phyloP scores from a whole-genome alignment of 345 rosid species.

The Balakata baccata region DNA sequence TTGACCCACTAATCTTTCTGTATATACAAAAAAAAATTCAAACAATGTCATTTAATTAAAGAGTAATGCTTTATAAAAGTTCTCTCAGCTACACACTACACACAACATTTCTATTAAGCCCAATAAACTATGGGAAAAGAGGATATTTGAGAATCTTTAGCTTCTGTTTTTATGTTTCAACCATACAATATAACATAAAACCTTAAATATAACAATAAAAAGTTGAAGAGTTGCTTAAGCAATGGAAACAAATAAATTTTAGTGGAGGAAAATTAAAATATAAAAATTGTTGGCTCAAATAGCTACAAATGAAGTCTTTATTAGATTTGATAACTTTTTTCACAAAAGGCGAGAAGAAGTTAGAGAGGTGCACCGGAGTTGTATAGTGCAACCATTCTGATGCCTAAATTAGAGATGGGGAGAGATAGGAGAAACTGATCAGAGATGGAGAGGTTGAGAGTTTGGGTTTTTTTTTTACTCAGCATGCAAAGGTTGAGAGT shows the following conservation, averaged over 20 bases:
- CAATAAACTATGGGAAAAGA: not conserved
- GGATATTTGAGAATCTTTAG: not conserved
- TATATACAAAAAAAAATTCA: too few species aligned
- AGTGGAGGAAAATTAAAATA: not conserved
- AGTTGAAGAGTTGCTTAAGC: not conserved
- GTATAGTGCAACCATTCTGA: too few species aligned
- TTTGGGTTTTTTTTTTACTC: too few species aligned
- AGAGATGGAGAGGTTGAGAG: too few species aligned
- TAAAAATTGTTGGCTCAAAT: not conserved
- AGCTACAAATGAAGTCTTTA: too few species aligned
- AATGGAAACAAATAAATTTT: not conserved
- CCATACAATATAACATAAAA: not conserved
- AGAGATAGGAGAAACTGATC: too few species aligned
- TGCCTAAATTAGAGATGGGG: too few species aligned
- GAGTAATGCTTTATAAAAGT: not conserved
- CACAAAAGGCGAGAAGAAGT: too few species aligned
- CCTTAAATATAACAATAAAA: not conserved
- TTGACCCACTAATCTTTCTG: too few species aligned
- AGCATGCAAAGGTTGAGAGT: too few species aligned
- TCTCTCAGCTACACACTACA: constrained; percentile 8
- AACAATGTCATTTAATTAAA: not conserved
- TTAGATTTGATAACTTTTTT: too few species aligned
- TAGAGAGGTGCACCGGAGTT: too few species aligned
- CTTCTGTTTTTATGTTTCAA: not conserved
- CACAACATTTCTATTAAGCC: not conserved